Evolutionary conservation across 208 protist genomes (phyloP), one percentile per base, ranked within the genome.

Genomic region (Crithidia fasciculata): DNA sequence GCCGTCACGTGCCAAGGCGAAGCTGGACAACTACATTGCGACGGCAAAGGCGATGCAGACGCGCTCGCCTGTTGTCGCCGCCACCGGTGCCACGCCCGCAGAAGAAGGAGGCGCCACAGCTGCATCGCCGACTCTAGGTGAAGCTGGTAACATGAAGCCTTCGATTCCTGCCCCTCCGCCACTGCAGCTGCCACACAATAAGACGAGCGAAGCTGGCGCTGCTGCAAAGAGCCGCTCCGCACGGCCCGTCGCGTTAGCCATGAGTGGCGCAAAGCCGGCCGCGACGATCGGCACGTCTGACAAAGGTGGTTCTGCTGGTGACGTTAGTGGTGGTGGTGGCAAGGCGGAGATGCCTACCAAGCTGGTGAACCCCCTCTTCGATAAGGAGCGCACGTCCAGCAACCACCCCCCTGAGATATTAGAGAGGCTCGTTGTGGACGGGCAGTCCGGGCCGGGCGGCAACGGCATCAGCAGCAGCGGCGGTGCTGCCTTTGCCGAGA

Each of bases 1-100:
- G 64, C 64, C 18, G 2, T 60, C 65, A 9, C 65, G 53, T n/a
- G 44, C 65, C 39, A 47, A 61, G 19, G 53, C 65, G 13, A 60
- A 70, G 19, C 54, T 61, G 41, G 65, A 70, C 65, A 70, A 12
- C 65, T 49, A 50, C 65, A 61, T 61, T 54, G 53, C 65, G 0
- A 43, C 65, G 4, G 53, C 53, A 4, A 61, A 70, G 52, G 43
- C 65, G 4, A 49, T 52, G 53, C 53, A 52, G 13, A 49, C 12
- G 9, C 7, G 9, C 7, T 49, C 45, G 12, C 45, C 45, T 28
- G 28, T 28, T 28, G 28, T 28, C 28, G 28, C 28, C 28, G 28
- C 28, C 28, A 28, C 28, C 28, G 28, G 0, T 1, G 28, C 28
- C 28, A 28, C 28, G 28, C 28, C 28, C 28, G 28, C 28, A 28